Conservation (phyloP, 176 grass and related monocot species). For the Areca catechu region DNA sequence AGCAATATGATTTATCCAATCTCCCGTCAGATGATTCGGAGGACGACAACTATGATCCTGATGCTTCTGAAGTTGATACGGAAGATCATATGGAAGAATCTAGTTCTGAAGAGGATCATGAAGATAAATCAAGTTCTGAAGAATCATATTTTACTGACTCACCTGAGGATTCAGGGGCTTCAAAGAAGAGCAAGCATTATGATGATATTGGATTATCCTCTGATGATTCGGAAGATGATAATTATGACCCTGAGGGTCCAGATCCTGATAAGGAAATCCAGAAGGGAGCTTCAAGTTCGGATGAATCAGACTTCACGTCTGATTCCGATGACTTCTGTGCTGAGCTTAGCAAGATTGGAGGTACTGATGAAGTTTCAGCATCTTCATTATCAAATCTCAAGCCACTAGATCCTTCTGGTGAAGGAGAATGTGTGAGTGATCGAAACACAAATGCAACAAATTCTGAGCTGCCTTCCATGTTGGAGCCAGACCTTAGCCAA, state of each 20-base stretch:
- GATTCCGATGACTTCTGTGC: constrained; percentile 90
- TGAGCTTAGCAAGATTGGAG: constrained; percentile 55
- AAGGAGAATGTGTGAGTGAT: constrained; percentile 3
- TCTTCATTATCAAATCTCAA: constrained; percentile 23
- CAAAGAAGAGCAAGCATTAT: constrained; percentile 28
- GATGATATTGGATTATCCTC: constrained; percentile 67
- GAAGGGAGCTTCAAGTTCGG: constrained; percentile 33
- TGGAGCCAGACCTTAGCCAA: constrained; percentile 34
- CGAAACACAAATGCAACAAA: constrained; percentile 2
- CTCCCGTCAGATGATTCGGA: constrained; percentile 53
- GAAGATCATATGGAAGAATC: constrained; percentile 7
- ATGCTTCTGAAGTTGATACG: constrained; percentile 19
- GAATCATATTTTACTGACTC: constrained; percentile 38
- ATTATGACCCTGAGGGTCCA: constrained; percentile 61
- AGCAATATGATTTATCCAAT: constrained; percentile 38
- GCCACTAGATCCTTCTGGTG: constrained; percentile 1
- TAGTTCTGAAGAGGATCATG: not conserved
- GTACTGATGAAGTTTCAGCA: constrained; percentile 25
- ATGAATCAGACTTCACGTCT: constrained; percentile 80
- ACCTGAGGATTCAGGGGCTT: constrained; percentile 30
- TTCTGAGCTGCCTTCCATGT: not conserved
- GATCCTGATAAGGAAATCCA: constrained; percentile 49
- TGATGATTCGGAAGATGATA: constrained; percentile 95
- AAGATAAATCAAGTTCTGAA: constrained; percentile 50
- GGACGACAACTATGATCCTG: constrained; percentile 50